Base-by-base conservation (phyloP, 2,329 filamentous ascomycete genomes). In the Neofusicoccum kwambonambiense region DNA sequence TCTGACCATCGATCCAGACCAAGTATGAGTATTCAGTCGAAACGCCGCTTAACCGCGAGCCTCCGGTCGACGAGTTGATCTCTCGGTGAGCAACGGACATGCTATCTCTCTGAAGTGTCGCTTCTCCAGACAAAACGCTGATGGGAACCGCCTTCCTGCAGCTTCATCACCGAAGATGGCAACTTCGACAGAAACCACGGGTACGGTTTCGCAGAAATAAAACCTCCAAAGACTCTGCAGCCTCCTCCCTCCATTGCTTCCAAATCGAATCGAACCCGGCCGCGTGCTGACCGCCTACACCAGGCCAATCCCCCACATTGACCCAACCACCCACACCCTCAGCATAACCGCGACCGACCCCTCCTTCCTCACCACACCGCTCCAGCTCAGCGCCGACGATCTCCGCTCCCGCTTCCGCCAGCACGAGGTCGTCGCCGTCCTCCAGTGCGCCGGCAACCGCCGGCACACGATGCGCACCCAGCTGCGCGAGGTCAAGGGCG, bases 371-470 rank as follows among this genome's bases (percentile, higher is more conserved):
- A 15, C 4, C 52, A 3, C 4, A 5, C 37, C 9, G 9, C 19
- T 19, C 27, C 71, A 85, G 4, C 76, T 87, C 22, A 80, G 81
- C 2, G 71, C 84, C 9, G 61, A 75, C 8, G 78, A 85, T 45
- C 76, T 88, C 7, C 69, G 75, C 58, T 74, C 77, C 6, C 42
- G 15, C 31, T 83, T 86, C 61, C 75, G 78, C 2, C 86, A 87
- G 68, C 81, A 86, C 69, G 79, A 77, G 62, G 81, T 88, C 11
- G 76, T 82, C 17, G 85, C 83, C 66, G 83, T 83, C 1, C 76
- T 88, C 1, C 84, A 87, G 75, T 88, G 86, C 68, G 85, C 86
- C 2, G 86, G 86, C 19, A 88, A 87, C 68, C 77, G 86, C 7
- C 80, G 86, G 11, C 85, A 87, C 70, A 85, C 84, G 2, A 87